Percentiles rank a stretch among this genome's conserved stretches.
phyloP scores from a whole-genome alignment of 768 basidiomycete species.

The Amanita inopinata region DNA sequence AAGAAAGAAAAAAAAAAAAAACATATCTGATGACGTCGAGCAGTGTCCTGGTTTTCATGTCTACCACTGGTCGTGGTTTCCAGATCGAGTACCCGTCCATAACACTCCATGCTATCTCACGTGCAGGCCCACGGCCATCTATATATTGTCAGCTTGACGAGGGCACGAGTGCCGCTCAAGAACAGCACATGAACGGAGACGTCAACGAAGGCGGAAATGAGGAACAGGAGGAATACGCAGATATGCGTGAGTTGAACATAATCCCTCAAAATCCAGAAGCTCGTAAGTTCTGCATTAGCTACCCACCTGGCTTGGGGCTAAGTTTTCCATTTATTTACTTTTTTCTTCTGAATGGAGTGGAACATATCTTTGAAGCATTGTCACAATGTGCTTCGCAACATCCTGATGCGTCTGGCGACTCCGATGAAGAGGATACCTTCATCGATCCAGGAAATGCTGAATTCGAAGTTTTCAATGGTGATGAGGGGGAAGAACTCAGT shows the following conservation, averaged over 20 bases:
- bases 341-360: conserved; percentile 44
- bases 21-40: neutral
- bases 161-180: conserved; percentile 18
- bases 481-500: conserved; percentile 64
- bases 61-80: conserved; percentile 61
- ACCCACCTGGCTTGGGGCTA: neutral
- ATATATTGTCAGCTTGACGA: conserved; percentile 96
- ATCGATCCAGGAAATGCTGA: conserved; percentile 36
- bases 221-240: conserved; percentile 27
- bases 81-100: conserved; percentile 83
- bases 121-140: conserved; percentile 52
- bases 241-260: conserved; percentile 78
- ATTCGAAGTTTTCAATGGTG: conserved; percentile 48
- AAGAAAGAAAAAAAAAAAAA: neutral
- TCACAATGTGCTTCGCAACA: conserved; percentile 81
- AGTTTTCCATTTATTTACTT: conserved; percentile 1
- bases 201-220: conserved; percentile 5
- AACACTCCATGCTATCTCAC: conserved; percentile 88
- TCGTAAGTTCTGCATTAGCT: conserved; percentile 36
- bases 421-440: conserved; percentile 47
- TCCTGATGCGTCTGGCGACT: conserved; percentile 47
- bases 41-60: conserved; percentile 69
- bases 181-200: conserved; percentile 7
- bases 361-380: conserved; percentile 78
- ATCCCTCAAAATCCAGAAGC: conserved; percentile 47